These are phyloP conservation scores for Physaria fendleri DNA, from an alignment of 345 rosid species.

Conservation along the genomic window DNA sequence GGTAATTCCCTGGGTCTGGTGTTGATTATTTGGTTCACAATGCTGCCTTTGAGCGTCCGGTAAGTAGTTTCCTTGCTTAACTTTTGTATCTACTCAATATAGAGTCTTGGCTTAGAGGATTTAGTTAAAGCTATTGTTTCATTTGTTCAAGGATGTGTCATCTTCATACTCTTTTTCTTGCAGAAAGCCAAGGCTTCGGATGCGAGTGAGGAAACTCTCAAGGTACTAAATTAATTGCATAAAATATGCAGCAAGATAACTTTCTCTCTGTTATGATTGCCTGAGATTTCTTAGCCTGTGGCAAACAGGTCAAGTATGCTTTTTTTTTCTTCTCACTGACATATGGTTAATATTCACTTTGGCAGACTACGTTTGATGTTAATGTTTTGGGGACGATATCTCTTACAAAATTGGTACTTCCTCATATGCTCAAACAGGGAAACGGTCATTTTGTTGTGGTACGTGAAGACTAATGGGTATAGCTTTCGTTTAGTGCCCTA, in stretches of 20 bases:
- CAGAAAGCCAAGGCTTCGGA: slow-evolving; percentile 86
- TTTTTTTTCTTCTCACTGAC: background rate
- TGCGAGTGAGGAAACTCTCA: slow-evolving; percentile 59
- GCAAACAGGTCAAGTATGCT: background rate
- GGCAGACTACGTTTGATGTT: slow-evolving; percentile 69
- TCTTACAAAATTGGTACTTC: slow-evolving; percentile 72
- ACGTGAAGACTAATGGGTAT: slow-evolving; percentile 30
- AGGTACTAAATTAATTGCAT: slow-evolving; percentile 37
- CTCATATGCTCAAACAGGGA: slow-evolving; percentile 73
- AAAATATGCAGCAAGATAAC: background rate
- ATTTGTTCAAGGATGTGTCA: background rate
- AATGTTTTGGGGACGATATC: slow-evolving; percentile 87
- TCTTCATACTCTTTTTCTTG: slow-evolving; percentile 14
- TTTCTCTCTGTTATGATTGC: background rate
- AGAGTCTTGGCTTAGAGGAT: background rate
- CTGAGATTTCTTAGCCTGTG: slow-evolving; percentile 2
- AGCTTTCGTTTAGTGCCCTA: background rate
- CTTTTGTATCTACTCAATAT: background rate
- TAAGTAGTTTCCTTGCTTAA: slow-evolving; percentile 29
- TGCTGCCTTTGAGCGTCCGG: slow-evolving; percentile 95
- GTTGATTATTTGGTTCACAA: slow-evolving; percentile 85
- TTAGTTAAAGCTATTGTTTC: background rate
- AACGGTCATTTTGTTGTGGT: slow-evolving; percentile 97
- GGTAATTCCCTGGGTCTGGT: slow-evolving; percentile 64
- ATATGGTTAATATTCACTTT: background rate